Base-by-base conservation (phyloP, 805 yeast genomes). In the Candida lessepsii region DNA sequence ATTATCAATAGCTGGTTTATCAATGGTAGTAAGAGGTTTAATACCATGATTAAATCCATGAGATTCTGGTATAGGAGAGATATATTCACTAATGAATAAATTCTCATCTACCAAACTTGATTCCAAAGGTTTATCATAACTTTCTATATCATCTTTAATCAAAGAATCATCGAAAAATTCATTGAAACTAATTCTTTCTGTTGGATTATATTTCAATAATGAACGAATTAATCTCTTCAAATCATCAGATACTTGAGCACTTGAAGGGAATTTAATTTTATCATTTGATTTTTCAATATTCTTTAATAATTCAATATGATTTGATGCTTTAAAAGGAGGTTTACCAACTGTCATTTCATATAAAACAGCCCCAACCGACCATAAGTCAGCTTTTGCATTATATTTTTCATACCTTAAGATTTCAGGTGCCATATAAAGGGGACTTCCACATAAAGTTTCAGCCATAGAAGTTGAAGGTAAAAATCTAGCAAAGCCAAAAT, bases 391-490 rank as follows among this genome's bases (percentile, higher is more conserved):
- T 59, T 89, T 90, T 4, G 98, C 99, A 51, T 90, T 89, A 65
- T 93, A 93, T 63, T 89, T 93, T 59, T 93, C 97, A 56, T 87
- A 90, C 47, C 95, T 74, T 51, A 93, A 69, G 35, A 93, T 93
- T 64, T 93, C 99, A 0, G 99, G 99, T 0, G 99, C 99, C 99
- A 93, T 93, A 63, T 93, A 93, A 31, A 93, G 73, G 3, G 99
- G 99, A 9, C 96, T 87, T 1, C 99, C 99, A 71, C 99, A 93
- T 50, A 93, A 70, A 1, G 99, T 93, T 58, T 93, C 99, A 1
- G 98, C 98, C 78, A 93, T 73, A 1, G 96, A 83, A 2, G 97
- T 85, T 36, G 86, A 81, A 5, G 99, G 99, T 53, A 93, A 71
- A 57, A 90, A 86, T 46, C 98, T 74, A 4, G 99, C 99, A 67